Percentiles rank a stretch among this genome's conserved stretches.
Evolutionary conservation across 768 basidiomycete genomes (phyloP).

Genomic region (Pisolithus microcarpus): DNA sequence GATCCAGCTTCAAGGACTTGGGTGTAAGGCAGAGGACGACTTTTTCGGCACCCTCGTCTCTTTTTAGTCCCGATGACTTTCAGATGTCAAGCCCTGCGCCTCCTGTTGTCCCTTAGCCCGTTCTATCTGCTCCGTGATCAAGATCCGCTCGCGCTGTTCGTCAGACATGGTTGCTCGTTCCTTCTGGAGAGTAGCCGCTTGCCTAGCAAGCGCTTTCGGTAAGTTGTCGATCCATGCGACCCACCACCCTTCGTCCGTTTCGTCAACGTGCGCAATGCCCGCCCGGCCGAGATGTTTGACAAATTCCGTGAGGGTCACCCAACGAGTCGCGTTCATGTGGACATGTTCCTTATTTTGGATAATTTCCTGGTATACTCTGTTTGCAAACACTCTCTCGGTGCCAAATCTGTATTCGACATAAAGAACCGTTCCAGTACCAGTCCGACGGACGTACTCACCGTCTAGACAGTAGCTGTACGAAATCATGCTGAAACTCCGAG

Average conservation of each 20-base stretch:
- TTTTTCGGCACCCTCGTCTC: slow-evolving; percentile 66
- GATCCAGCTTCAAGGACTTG: slow-evolving; percentile 36
- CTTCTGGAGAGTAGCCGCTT: slow-evolving; percentile 89
- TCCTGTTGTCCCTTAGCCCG: slow-evolving; percentile 57
- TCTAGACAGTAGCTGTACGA: slow-evolving; percentile 82
- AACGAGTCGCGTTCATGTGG: slow-evolving; percentile 98
- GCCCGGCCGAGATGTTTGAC: slow-evolving; percentile 79
- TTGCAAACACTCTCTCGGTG: slow-evolving; percentile 91
- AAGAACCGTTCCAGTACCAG: not conserved
- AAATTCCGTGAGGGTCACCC: slow-evolving; percentile 96
- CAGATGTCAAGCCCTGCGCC: slow-evolving; percentile 23
- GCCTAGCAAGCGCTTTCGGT: slow-evolving; percentile 85
- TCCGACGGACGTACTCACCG: slow-evolving; percentile 41
- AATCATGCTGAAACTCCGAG: slow-evolving; percentile 80
- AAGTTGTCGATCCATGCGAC: slow-evolving; percentile 96
- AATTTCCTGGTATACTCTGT: slow-evolving; percentile 96
- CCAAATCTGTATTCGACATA: slow-evolving; percentile 51
- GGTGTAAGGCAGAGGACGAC: slow-evolving; percentile 66
- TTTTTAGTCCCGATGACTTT: slow-evolving; percentile 47
- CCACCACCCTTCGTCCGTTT: slow-evolving; percentile 98
- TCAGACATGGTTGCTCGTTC: slow-evolving; percentile 88
- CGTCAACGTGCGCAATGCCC: slow-evolving; percentile 88
- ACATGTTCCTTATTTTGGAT: slow-evolving; percentile 90
- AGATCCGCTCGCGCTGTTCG: slow-evolving; percentile 85
- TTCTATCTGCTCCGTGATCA: slow-evolving; percentile 92